A percentile compares a stretch with the other conserved stretches of the same genome.
These are phyloP conservation scores for Hanseniaspora guilliermondii DNA, from an alignment of 805 yeast species.

Conservation along the genomic window DNA sequence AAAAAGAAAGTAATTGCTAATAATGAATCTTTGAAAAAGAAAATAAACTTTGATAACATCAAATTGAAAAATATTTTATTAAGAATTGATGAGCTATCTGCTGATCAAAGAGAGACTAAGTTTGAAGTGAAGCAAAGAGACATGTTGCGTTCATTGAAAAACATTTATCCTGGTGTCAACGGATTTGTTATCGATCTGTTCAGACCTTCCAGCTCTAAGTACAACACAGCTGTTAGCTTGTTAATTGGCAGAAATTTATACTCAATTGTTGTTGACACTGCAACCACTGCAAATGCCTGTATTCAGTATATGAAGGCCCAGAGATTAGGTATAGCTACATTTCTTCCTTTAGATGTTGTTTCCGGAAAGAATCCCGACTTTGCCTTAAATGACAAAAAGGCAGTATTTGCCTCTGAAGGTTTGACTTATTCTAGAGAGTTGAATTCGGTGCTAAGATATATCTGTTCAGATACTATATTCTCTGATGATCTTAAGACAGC, in stretches of 20 bases:
- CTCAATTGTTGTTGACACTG: slow-evolving; percentile 68
- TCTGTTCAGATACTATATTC: slow-evolving; percentile 66
- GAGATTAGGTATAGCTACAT: slow-evolving; percentile 71
- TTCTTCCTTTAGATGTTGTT: slow-evolving; percentile 77
- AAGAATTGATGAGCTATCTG: slow-evolving; percentile 58
- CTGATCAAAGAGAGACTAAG: slow-evolving; percentile 62
- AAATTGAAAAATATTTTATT: slow-evolving; percentile 48
- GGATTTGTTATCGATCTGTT: slow-evolving; percentile 75
- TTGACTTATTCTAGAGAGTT: slow-evolving; percentile 53
- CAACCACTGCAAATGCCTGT: slow-evolving; percentile 58
- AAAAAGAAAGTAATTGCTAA: slow-evolving; percentile 36
- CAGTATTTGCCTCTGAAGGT: slow-evolving; percentile 49
- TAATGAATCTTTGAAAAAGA: slow-evolving; percentile 38
- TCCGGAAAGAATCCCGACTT: slow-evolving; percentile 47
- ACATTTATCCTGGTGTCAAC: slow-evolving; percentile 71
- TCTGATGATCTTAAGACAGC: slow-evolving; percentile 65
- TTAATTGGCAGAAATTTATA: slow-evolving; percentile 70
- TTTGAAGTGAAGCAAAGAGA: slow-evolving; percentile 62
- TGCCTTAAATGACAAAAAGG: slow-evolving; percentile 20
- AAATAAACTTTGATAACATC: slow-evolving; percentile 38
- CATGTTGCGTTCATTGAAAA: slow-evolving; percentile 53
- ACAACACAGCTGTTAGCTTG: slow-evolving; percentile 61
- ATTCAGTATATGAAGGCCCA: slow-evolving; percentile 73
- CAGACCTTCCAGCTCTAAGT: slow-evolving; percentile 60
- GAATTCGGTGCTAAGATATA: slow-evolving; percentile 69